Percentiles rank a stretch among this genome's conserved stretches.
These are phyloP conservation scores for Arthrobotrys entomopaga DNA, from an alignment of 2,329 filamentous ascomycete species.

Conservation along the genomic window DNA sequence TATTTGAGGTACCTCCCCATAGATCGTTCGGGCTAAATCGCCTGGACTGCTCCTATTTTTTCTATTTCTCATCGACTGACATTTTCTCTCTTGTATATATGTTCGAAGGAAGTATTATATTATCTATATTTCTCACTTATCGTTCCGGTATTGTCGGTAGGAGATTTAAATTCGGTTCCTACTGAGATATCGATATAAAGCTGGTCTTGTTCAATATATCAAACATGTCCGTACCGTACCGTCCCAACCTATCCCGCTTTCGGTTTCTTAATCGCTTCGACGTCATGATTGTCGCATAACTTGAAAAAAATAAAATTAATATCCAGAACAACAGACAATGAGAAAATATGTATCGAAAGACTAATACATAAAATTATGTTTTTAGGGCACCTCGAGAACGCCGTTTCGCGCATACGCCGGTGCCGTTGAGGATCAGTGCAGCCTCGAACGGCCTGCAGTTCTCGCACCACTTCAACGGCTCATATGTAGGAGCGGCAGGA, in stretches of 20 bases:
- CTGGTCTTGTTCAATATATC: conserved; percentile 19
- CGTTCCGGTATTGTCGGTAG: too few relatives aligned
- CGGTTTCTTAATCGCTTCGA: neutral
- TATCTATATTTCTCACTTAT: too few relatives aligned
- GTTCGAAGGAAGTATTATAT: neutral
- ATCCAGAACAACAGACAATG: conserved; percentile 1
- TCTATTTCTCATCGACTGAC: neutral
- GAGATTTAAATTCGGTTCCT: neutral
- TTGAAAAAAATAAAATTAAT: conserved; percentile 8
- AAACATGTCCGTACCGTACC: conserved; percentile 39
- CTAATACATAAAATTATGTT: conserved; percentile 10
- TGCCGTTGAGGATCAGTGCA: conserved; percentile 44
- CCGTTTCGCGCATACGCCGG: conserved; percentile 31
- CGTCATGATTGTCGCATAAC: conserved; percentile 42
- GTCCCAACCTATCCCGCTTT: neutral
- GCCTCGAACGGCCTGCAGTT: conserved; percentile 55
- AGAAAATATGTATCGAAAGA: conserved; percentile 8
- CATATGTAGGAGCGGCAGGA: conserved; percentile 23
- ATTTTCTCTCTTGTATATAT: conserved; percentile 12
- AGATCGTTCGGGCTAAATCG: conserved; percentile 15
- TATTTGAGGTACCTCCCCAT: conserved; percentile 17
- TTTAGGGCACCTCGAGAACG: conserved; percentile 47
- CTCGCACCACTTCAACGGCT: conserved; percentile 52
- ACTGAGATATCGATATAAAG: conserved; percentile 1
- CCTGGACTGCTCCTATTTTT: neutral